Percentiles rank a stretch among this genome's conserved stretches.
phyloP scores from a whole-genome alignment of 73 alveolate species.

The Paramecium sexaurelia region DNA sequence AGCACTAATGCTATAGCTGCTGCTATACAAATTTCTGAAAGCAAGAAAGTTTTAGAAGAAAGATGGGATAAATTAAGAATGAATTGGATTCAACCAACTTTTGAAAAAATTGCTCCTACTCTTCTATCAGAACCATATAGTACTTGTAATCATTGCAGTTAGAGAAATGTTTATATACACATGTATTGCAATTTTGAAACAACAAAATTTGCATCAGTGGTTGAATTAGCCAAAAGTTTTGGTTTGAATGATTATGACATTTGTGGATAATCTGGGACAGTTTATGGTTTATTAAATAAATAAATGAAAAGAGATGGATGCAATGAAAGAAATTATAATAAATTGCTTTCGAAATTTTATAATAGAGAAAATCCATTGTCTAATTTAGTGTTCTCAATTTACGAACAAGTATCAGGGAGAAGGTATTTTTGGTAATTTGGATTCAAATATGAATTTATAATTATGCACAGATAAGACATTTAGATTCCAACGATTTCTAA shows the following conservation, averaged over 20 bases:
- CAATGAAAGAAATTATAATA: background rate
- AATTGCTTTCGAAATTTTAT: background rate
- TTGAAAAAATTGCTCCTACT: background rate
- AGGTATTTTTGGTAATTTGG: background rate
- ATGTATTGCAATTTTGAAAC: conserved; percentile 3
- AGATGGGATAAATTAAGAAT: background rate
- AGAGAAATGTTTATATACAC: background rate
- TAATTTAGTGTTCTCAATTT: background rate
- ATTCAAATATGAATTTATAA: background rate
- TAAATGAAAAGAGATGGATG: background rate
- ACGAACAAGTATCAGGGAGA: background rate
- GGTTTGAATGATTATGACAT: conserved; percentile 21
- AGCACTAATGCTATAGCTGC: conserved; percentile 90
- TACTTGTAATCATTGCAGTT: background rate
- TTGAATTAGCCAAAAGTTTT: background rate
- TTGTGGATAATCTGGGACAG: background rate
- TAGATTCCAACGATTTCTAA: background rate
- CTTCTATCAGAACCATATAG: background rate
- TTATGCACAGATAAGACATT: background rate
- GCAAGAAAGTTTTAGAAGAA: conserved; percentile 71
- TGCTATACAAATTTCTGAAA: conserved; percentile 84
- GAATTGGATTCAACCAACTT: conserved; percentile 32
- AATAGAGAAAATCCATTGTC: background rate
- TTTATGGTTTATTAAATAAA: background rate
- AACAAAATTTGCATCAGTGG: background rate